A percentile compares a stretch with the other conserved stretches of the same genome.
phyloP scores from a whole-genome alignment of 345 rosid species.

The Aquilaria malaccensis region DNA sequence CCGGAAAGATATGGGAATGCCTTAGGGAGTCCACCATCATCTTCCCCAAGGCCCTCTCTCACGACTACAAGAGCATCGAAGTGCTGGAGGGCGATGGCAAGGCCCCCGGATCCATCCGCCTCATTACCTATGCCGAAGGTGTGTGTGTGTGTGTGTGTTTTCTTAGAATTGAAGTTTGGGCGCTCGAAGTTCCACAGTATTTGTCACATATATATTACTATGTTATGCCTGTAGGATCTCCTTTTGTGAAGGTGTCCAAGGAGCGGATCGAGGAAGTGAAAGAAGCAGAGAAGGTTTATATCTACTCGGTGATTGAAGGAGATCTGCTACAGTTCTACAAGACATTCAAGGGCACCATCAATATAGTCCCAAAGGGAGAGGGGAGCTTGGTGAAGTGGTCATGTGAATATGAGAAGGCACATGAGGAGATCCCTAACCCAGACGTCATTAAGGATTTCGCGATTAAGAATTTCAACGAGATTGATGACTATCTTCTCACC shows the following conservation, averaged over 20 bases:
- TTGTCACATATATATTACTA: too few species aligned
- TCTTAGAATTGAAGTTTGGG: too few species aligned
- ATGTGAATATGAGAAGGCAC: conserved; percentile 66
- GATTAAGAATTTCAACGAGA: conserved; percentile 62
- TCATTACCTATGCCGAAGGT: conserved; percentile 66
- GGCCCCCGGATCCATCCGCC: conserved; percentile 67
- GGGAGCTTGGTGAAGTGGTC: conserved; percentile 75
- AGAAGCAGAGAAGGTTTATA: conserved; percentile 37
- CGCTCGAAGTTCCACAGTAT: too few species aligned
- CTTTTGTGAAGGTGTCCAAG: conserved; percentile 55
- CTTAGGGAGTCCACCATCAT: conserved; percentile 57
- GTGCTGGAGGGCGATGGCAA: conserved; percentile 84
- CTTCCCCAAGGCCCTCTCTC: conserved; percentile 63
- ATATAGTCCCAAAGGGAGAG: conserved; percentile 48
- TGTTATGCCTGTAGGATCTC: conserved; percentile 36
- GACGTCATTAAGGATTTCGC: conserved; percentile 69
- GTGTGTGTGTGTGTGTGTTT: background rate
- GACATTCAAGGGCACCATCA: conserved; percentile 49
- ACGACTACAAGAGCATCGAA: conserved; percentile 73
- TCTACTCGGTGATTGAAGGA: conserved; percentile 64
- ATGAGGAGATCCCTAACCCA: conserved; percentile 63
- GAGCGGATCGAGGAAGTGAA: conserved; percentile 74
- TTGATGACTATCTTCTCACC: conserved; percentile 44
- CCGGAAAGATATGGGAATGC: conserved; percentile 57
- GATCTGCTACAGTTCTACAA: conserved; percentile 78